Percentiles rank a stretch among this genome's conserved stretches.
Conservation (phyloP, 495 filamentous ascomycete genomes). For the Daldinia grandis region DNA sequence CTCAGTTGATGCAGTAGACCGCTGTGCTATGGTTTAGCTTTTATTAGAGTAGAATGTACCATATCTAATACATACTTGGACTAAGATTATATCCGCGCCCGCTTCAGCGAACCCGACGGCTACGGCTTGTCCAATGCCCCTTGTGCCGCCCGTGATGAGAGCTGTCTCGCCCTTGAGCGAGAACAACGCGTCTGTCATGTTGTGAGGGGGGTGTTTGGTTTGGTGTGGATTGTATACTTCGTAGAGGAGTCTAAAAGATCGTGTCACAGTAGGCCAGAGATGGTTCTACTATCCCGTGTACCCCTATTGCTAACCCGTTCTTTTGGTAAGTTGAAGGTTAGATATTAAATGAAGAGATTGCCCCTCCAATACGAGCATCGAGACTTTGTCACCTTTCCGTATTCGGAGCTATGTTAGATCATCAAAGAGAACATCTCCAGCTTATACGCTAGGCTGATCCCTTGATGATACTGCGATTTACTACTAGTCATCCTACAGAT, state of each 20-base stretch:
- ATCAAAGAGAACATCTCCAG: neutral
- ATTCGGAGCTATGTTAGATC: constrained; percentile 23
- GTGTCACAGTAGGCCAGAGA: neutral
- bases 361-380: constrained; percentile 1
- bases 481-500: neutral
- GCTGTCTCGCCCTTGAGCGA: constrained; percentile 75
- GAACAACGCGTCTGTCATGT: constrained; percentile 52
- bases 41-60: too few relatives aligned
- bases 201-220: neutral
- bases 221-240: neutral
- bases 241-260: neutral
- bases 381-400: constrained; percentile 14
- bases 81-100: constrained; percentile 81
- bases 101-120: constrained; percentile 83
- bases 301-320: neutral
- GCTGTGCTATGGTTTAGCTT: constrained; percentile 19
- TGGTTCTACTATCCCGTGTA: neutral
- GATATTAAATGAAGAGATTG: neutral
- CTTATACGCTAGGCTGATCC: neutral
- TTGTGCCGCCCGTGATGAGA: constrained; percentile 84
- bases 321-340: constrained; percentile 1
- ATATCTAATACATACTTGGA: constrained; percentile 65
- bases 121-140: constrained; percentile 88
- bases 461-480: neutral
- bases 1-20: constrained; percentile 63